These are phyloP conservation scores for Trichoderma citrinoviride DNA, from an alignment of 2,329 filamentous ascomycete species.

Conservation along the genomic window DNA sequence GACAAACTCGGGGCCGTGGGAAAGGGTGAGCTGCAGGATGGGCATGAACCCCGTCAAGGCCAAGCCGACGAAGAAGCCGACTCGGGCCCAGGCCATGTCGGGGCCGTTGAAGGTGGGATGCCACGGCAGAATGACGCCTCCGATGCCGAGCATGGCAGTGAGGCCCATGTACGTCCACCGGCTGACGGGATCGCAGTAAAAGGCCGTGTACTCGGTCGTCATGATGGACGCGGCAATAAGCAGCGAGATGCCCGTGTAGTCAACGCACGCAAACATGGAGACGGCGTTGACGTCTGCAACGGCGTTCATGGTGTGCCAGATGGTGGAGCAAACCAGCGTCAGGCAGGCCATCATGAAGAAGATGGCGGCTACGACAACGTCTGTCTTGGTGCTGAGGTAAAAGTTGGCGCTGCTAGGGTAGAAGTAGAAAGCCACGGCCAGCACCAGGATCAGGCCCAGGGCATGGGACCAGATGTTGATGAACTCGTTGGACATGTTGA, in stretches of 20 bases:
- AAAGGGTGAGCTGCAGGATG: conserved; percentile 75
- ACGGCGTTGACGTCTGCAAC: conserved; percentile 87
- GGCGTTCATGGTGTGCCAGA: conserved; percentile 99
- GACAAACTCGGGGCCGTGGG: conserved; percentile 77
- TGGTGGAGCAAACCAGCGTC: conserved; percentile 88
- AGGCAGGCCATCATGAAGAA: conserved; percentile 97
- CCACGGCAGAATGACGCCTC: conserved; percentile 91
- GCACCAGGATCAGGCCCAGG: conserved; percentile 81
- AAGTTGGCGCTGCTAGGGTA: conserved; percentile 90
- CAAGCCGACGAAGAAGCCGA: conserved; percentile 86
- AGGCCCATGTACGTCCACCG: conserved; percentile 82
- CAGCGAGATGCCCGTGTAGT: conserved; percentile 96
- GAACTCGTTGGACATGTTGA: conserved; percentile 84
- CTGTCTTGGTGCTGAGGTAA: conserved; percentile 77
- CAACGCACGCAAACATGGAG: conserved; percentile 94
- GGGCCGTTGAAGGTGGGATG: conserved; percentile 89
- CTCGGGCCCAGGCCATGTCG: conserved; percentile 90
- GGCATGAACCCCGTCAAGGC: conserved; percentile 87
- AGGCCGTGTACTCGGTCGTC: conserved; percentile 97
- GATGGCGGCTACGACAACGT: conserved; percentile 84
- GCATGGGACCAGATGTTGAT: conserved; percentile 98
- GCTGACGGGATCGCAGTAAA: conserved; percentile 91
- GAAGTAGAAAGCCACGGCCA: conserved; percentile 90
- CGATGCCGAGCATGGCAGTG: conserved; percentile 77
- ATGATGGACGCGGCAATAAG: conserved; percentile 95